Evolutionary conservation across 441 rosid genomes (phyloP).

Genomic region (Brassica hybrid): DNA sequence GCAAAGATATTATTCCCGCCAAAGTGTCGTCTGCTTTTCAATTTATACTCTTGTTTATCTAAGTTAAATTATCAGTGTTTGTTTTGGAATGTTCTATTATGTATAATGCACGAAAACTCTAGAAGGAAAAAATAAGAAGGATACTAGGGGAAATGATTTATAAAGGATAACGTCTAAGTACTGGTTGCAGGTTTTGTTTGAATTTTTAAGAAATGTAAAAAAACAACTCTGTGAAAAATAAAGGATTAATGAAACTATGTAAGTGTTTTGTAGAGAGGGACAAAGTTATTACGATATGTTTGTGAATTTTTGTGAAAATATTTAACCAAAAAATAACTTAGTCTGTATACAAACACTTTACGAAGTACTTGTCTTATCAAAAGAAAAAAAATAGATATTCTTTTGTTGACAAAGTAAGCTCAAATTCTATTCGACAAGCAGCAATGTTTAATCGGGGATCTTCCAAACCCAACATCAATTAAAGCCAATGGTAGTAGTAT

Average conservation of each 20-base stretch:
- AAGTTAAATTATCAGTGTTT: slow-evolving; percentile 9
- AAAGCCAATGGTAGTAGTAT: neutral
- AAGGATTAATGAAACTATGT: neutral
- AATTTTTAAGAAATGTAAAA: neutral
- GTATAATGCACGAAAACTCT: slow-evolving; percentile 19
- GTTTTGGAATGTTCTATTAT: slow-evolving; percentile 32
- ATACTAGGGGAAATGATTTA: neutral
- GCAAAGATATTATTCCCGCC: slow-evolving; percentile 40
- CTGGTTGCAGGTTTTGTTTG: neutral
- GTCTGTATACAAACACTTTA: too few species aligned
- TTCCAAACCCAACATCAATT: slow-evolving; percentile 12
- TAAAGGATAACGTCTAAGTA: neutral
- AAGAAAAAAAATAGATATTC: slow-evolving; percentile 7
- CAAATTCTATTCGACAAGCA: slow-evolving; percentile 26
- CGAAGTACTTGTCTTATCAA: neutral
- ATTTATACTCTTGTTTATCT: slow-evolving; percentile 38
- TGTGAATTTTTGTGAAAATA: neutral
- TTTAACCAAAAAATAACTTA: too few species aligned
- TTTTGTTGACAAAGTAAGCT: slow-evolving; percentile 23
- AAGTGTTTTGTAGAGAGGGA: neutral
- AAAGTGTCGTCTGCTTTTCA: slow-evolving; percentile 29
- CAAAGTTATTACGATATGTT: neutral
- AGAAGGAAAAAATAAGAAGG: slow-evolving; percentile 9
- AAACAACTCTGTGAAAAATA: neutral
- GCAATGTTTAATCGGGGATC: slow-evolving; percentile 16